A percentile compares a stretch with the other conserved stretches of the same genome.
Conservation (phyloP, 805 yeast genomes). For the Cyberlindnera xylosilytica region DNA sequence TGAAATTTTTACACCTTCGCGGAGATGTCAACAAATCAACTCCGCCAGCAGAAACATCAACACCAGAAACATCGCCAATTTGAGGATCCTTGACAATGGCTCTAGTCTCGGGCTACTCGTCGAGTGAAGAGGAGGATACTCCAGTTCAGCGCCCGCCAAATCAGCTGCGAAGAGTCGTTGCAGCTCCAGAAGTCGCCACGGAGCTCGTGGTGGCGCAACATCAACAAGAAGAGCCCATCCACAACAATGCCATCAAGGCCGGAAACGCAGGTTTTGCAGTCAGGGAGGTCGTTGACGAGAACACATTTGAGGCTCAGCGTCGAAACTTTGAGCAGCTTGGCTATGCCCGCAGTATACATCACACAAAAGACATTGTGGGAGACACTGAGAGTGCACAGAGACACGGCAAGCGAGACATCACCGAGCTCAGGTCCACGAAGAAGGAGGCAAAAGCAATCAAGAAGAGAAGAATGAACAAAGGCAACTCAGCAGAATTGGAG, state of each 20-base stretch:
- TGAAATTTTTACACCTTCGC: constrained; percentile 4
- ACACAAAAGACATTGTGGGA: constrained; percentile 8
- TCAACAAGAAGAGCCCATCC: background rate
- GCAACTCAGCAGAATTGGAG: constrained; percentile 32
- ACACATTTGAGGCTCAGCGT: constrained; percentile 40
- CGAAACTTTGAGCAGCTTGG: constrained; percentile 34
- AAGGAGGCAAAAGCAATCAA: constrained; percentile 32
- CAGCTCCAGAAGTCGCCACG: constrained; percentile 13
- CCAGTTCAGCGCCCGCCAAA: background rate
- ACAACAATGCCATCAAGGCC: background rate
- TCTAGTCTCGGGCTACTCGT: constrained; percentile 13
- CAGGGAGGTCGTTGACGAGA: constrained; percentile 36
- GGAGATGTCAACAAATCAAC: background rate
- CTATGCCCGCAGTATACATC: constrained; percentile 11
- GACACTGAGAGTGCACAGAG: constrained; percentile 17
- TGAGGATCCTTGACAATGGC: constrained; percentile 11
- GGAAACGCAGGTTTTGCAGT: constrained; percentile 9
- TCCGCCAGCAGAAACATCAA: background rate
- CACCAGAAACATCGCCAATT: background rate
- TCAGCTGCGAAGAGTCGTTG: background rate
- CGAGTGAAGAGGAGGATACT: constrained; percentile 18
- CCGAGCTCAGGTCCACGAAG: constrained; percentile 27
- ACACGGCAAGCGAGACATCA: constrained; percentile 25
- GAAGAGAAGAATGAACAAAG: constrained; percentile 33
- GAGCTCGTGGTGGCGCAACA: background rate